These are phyloP conservation scores for Penicillium arizonense DNA, from an alignment of 495 filamentous ascomycete species.

Conservation along the genomic window DNA sequence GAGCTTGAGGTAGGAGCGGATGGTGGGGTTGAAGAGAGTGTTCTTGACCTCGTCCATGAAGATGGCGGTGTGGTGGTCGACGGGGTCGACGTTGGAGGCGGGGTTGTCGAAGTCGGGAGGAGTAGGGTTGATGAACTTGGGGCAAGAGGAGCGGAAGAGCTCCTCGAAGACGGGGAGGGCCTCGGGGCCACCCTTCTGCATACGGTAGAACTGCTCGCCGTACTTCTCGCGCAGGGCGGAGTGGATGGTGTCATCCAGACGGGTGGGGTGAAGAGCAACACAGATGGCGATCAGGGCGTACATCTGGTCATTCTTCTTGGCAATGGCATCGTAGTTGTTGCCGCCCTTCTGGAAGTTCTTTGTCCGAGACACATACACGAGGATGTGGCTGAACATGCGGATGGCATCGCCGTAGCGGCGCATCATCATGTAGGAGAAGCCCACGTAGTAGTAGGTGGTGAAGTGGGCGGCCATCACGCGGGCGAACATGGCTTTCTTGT, in stretches of 20 bases:
- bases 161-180: constrained; percentile 95
- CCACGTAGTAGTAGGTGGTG: constrained; percentile 99
- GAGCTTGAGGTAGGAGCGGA: constrained; percentile 96
- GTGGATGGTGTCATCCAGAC: constrained; percentile 98
- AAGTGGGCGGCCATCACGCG: constrained; percentile 99
- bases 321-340: constrained; percentile 94
- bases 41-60: constrained; percentile 99
- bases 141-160: constrained; percentile 91
- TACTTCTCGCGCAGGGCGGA: constrained; percentile 97
- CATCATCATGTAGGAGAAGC: constrained; percentile 99
- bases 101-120: constrained; percentile 97
- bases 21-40: constrained; percentile 86
- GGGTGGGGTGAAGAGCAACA: constrained; percentile 93
- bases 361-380: constrained; percentile 96
- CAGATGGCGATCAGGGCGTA: constrained; percentile 98
- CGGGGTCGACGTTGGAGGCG: constrained; percentile 88
- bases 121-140: constrained; percentile 98
- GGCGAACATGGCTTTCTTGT: constrained; percentile 99
- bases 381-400: constrained; percentile 99
- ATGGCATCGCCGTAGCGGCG: constrained; percentile 98
- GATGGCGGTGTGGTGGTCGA: constrained; percentile 93
- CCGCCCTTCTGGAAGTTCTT: constrained; percentile 99
- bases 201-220: constrained; percentile 90
- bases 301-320: constrained; percentile 99
- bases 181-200: constrained; percentile 94